Evolutionary conservation across 768 basidiomycete species (phyloP).

Genomic region (Pleurotus salmoneostramineus): DNA sequence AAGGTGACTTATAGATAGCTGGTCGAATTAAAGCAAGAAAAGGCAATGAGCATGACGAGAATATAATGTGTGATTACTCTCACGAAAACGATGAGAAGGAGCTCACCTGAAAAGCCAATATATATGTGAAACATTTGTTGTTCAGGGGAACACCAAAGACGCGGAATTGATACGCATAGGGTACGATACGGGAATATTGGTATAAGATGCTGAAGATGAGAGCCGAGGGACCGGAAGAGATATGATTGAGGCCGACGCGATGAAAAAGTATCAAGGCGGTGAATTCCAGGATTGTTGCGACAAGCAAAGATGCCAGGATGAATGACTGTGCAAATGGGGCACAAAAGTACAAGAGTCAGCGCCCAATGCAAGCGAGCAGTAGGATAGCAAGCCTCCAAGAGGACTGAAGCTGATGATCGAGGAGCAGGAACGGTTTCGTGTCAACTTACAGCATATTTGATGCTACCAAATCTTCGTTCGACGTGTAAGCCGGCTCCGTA

Average conservation of each 20-base stretch:
- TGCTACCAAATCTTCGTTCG: constrained; percentile 82
- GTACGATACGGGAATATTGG: constrained; percentile 78
- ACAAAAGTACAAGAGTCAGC: too few species aligned
- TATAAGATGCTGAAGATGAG: constrained; percentile 79
- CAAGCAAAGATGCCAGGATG: constrained; percentile 57
- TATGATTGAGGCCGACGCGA: constrained; percentile 63
- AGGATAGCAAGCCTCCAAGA: too few species aligned
- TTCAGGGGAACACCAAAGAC: constrained; percentile 71
- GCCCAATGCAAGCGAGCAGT: too few species aligned
- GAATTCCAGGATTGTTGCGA: constrained; percentile 70
- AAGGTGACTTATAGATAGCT: constrained; percentile 68
- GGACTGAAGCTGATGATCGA: too few species aligned
- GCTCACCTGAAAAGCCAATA: constrained; percentile 69
- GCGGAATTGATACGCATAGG: constrained; percentile 69
- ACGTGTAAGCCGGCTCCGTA: constrained; percentile 68
- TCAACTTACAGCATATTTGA: constrained; percentile 77
- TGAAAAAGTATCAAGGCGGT: constrained; percentile 60
- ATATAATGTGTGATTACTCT: too few species aligned
- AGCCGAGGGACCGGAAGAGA: constrained; percentile 74
- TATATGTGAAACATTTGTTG: constrained; percentile 74
- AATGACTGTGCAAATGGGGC: constrained; percentile 57
- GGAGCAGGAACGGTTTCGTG: not conserved
- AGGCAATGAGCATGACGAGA: not conserved
- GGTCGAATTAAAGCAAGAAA: not conserved
- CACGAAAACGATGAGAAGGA: constrained; percentile 7